Evolutionary conservation across 805 yeast species (phyloP).

Genomic region (Teunomyces tritomae): DNA sequence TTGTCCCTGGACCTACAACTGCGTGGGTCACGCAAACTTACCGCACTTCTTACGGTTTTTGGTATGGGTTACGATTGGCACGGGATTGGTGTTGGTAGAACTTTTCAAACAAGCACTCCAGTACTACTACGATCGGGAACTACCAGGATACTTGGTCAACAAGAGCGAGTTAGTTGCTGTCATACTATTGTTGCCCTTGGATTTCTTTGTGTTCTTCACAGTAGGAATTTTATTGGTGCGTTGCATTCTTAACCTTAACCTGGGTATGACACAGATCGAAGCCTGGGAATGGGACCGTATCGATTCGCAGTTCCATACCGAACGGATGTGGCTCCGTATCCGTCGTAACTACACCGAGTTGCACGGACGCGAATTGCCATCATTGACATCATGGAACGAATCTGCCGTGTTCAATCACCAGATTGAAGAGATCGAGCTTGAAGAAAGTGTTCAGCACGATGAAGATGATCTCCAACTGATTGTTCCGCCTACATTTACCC

Average conservation of each 20-base stretch:
- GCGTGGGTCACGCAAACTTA: conserved; percentile 76
- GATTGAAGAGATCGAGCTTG: conserved; percentile 9
- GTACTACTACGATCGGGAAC: conserved; percentile 47
- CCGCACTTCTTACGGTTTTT: conserved; percentile 81
- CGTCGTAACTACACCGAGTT: conserved; percentile 41
- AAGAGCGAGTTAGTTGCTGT: conserved; percentile 54
- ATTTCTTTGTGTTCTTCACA: conserved; percentile 58
- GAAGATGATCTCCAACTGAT: conserved; percentile 7
- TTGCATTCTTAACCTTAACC: conserved; percentile 51
- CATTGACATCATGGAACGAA: conserved; percentile 46
- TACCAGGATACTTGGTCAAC: conserved; percentile 57
- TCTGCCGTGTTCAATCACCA: conserved; percentile 15
- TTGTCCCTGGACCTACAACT: conserved; percentile 88
- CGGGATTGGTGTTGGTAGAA: conserved; percentile 45
- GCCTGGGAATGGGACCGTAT: conserved; percentile 88
- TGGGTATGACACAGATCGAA: conserved; percentile 88
- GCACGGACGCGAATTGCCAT: conserved; percentile 42
- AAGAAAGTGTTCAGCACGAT: neutral
- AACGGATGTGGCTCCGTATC: conserved; percentile 51
- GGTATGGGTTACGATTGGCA: conserved; percentile 57
- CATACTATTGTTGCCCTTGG: conserved; percentile 52
- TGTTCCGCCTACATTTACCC: conserved; percentile 41
- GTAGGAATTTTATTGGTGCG: conserved; percentile 60
- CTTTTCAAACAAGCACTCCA: conserved; percentile 37
- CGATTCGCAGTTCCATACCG: conserved; percentile 59